These are phyloP conservation scores for Venturia effusa DNA, from an alignment of 2,329 filamentous ascomycete genomes.

Conservation along the genomic window DNA sequence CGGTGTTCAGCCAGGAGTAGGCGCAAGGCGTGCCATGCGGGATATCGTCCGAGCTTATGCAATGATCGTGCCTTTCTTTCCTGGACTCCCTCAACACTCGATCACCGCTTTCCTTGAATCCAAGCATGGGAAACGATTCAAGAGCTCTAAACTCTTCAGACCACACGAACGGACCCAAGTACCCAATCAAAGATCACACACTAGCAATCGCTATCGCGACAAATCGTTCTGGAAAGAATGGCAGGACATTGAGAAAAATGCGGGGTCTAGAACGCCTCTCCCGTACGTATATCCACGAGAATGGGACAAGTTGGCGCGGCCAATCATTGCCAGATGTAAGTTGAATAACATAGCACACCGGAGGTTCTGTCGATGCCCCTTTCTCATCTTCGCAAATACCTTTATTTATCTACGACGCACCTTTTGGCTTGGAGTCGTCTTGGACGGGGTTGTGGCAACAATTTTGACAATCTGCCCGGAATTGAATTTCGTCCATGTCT, in stretches of 20 bases:
- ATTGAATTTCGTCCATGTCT: too few relatives aligned
- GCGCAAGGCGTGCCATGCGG: neutral
- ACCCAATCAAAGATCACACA: slow-evolving; percentile 24
- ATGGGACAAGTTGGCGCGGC: neutral
- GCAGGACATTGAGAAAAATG: slow-evolving; percentile 18
- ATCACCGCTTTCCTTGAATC: slow-evolving; percentile 15
- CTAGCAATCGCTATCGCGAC: slow-evolving; percentile 17
- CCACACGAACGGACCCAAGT: slow-evolving; percentile 26
- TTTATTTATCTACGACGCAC: too few relatives aligned
- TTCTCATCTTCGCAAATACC: too few relatives aligned
- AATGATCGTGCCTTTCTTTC: slow-evolving; percentile 32
- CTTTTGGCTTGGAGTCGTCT: too few relatives aligned
- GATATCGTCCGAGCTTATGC: slow-evolving; percentile 20
- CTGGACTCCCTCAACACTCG: slow-evolving; percentile 25
- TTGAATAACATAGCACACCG: neutral
- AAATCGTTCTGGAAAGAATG: slow-evolving; percentile 29
- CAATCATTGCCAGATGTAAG: neutral
- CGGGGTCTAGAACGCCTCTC: neutral
- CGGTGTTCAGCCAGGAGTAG: neutral
- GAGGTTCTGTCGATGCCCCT: too few relatives aligned
- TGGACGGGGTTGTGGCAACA: too few relatives aligned
- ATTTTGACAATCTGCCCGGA: too few relatives aligned
- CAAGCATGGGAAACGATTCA: slow-evolving; percentile 12
- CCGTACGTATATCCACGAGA: neutral
- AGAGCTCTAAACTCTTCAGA: slow-evolving; percentile 30